Percentiles rank a stretch among this genome's conserved stretches.
Conservation (phyloP, 192 early-diverging fungal genomes). For the Spizellomyces sp. region DNA sequence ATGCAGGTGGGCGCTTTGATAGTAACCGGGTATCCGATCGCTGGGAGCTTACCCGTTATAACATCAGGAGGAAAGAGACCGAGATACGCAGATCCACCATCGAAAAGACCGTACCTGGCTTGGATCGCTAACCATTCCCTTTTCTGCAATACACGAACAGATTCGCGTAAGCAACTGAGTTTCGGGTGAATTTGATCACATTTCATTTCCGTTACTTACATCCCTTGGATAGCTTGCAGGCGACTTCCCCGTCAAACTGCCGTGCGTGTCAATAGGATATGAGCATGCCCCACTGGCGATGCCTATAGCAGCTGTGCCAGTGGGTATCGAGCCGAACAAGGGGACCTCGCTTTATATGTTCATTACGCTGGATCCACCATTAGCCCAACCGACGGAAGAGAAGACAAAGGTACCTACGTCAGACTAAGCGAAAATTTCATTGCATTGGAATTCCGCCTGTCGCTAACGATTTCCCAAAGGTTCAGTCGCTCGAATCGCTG, state of each 20-base stretch:
- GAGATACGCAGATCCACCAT: constrained; percentile 38
- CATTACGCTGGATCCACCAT: constrained; percentile 57
- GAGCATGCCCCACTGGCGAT: constrained; percentile 23
- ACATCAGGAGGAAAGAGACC: neutral
- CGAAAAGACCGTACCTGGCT: constrained; percentile 57
- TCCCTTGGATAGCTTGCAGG: constrained; percentile 50
- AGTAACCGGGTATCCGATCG: no score
- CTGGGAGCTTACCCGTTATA: neutral
- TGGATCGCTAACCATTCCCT: constrained; percentile 52
- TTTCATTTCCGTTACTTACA: no score
- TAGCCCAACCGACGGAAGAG: constrained; percentile 3
- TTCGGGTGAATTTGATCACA: neutral
- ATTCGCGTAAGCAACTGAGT: constrained; percentile 34
- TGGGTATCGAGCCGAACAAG: constrained; percentile 29
- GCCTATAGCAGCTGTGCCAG: neutral
- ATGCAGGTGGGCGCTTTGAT: no score
- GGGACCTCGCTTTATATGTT: constrained; percentile 53
- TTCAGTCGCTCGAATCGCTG: constrained; percentile 47
- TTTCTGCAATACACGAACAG: constrained; percentile 51
- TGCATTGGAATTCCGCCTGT: neutral
- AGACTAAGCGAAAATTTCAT: neutral
- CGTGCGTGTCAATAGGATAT: constrained; percentile 46
- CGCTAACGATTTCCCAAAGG: constrained; percentile 19
- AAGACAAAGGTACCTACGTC: neutral
- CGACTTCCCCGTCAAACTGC: constrained; percentile 44